These are phyloP conservation scores for Spergularia marina DNA, from an alignment of 148 eudicot species.

Conservation along the genomic window DNA sequence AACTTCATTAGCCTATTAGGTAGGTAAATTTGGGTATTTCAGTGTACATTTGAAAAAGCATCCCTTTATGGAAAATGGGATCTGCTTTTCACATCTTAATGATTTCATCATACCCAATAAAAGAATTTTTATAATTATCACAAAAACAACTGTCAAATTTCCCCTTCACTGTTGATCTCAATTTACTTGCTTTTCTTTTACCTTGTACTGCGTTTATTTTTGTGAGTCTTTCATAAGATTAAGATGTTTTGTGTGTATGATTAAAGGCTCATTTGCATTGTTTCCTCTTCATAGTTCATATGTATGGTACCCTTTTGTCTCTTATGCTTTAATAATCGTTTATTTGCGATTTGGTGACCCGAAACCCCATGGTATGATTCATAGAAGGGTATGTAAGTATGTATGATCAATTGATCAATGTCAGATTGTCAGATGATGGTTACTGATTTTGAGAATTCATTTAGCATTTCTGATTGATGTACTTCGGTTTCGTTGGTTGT, in stretches of 20 bases:
- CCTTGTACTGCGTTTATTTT: no score
- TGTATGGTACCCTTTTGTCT: not conserved
- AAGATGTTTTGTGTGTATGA: not conserved
- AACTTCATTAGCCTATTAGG: no score
- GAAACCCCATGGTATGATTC: not conserved
- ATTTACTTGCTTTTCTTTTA: no score
- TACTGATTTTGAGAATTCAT: not conserved
- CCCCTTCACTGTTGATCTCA: not conserved
- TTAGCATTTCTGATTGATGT: not conserved
- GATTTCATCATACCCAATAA: slow-evolving; percentile 43
- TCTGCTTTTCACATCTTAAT: slow-evolving; percentile 51
- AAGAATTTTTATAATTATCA: slow-evolving; percentile 24
- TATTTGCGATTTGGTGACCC: not conserved
- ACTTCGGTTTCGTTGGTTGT: not conserved
- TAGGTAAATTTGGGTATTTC: slow-evolving; percentile 36
- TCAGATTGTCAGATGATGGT: not conserved
- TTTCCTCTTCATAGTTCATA: not conserved
- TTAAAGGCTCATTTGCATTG: not conserved
- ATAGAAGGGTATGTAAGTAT: not conserved
- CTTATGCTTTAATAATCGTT: slow-evolving; percentile 1
- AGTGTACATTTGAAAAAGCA: slow-evolving; percentile 49
- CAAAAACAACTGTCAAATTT: slow-evolving; percentile 4
- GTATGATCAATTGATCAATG: no score
- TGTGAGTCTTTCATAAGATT: not conserved
- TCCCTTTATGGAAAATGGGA: slow-evolving; percentile 69